Percentiles rank a stretch among this genome's conserved stretches.
Evolutionary conservation across 2,329 filamentous ascomycete species (phyloP).

Genomic region (Ophiosphaerella narmari): DNA sequence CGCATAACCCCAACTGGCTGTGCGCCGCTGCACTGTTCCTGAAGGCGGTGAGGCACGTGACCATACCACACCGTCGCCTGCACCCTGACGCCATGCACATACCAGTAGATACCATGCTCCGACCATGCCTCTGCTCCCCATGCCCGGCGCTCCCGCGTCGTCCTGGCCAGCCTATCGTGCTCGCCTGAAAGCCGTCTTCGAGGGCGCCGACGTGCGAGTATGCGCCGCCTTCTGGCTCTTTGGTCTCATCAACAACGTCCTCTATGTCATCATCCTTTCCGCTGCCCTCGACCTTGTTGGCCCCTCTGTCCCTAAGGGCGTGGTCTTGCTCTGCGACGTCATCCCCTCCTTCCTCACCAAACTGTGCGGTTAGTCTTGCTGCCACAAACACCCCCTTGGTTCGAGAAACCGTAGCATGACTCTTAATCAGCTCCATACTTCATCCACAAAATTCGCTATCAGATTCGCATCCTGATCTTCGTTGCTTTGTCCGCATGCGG

Average conservation of each 20-base stretch:
- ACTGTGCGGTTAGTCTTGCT: slow-evolving; percentile 55
- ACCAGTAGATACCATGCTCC: no score
- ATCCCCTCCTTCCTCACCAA: slow-evolving; percentile 88
- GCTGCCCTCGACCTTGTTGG: slow-evolving; percentile 95
- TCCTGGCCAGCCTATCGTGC: slow-evolving; percentile 77
- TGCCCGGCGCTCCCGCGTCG: slow-evolving; percentile 63
- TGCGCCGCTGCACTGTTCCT: slow-evolving; percentile 2
- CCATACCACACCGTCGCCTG: slow-evolving; percentile 1
- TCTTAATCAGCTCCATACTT: slow-evolving; percentile 74
- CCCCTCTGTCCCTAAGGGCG: slow-evolving; percentile 80
- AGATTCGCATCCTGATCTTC: slow-evolving; percentile 73
- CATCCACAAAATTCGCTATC: slow-evolving; percentile 85
- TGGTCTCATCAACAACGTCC: slow-evolving; percentile 93
- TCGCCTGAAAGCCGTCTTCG: slow-evolving; percentile 66
- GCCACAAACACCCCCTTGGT: no score
- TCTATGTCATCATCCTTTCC: slow-evolving; percentile 96
- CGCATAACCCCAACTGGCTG: no score
- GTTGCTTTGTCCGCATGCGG: slow-evolving; percentile 76
- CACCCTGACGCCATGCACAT: slow-evolving; percentile 10
- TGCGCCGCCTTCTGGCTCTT: slow-evolving; percentile 90
- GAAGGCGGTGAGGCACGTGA: slow-evolving; percentile 1
- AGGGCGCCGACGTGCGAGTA: slow-evolving; percentile 71
- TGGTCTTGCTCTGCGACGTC: slow-evolving; percentile 92
- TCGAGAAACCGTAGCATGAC: no score
- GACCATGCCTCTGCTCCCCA: slow-evolving; percentile 52